phyloP scores from a whole-genome alignment of 345 rosid genomes.

The Microthlaspi erraticum region DNA sequence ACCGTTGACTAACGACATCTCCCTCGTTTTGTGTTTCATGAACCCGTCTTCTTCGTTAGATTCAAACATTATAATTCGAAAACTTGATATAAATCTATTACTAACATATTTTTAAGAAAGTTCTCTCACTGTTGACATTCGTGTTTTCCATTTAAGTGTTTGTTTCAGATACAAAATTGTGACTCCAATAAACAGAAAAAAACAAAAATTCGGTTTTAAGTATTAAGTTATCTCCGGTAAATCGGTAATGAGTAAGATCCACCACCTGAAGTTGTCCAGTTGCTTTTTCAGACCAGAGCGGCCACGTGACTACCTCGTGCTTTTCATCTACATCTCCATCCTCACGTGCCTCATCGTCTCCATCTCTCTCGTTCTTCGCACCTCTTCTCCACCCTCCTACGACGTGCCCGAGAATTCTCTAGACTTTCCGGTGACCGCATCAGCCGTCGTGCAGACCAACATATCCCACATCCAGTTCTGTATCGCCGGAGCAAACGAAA shows the following conservation, averaged over 20 bases:
- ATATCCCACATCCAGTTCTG: constrained; percentile 75
- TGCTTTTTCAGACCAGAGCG: constrained; percentile 46
- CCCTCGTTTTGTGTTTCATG: constrained; percentile 7
- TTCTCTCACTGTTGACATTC: too few species aligned
- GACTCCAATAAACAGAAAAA: constrained; percentile 16
- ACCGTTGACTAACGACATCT: constrained; percentile 32
- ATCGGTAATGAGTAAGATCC: constrained; percentile 16
- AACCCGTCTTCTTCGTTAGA: constrained; percentile 23
- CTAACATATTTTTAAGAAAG: too few species aligned
- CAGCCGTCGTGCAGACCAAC: constrained; percentile 50
- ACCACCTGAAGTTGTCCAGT: constrained; percentile 41
- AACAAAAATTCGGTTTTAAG: constrained; percentile 2
- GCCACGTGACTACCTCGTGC: constrained; percentile 45
- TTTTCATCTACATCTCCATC: constrained; percentile 52
- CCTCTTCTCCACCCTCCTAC: constrained; percentile 45
- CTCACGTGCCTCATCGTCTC: constrained; percentile 59
- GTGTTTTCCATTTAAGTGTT: constrained; percentile 28
- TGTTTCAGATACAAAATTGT: background rate
- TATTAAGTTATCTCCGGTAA: constrained; percentile 10
- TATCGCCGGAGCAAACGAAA: constrained; percentile 61
- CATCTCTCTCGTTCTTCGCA: constrained; percentile 56
- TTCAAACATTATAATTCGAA: too few species aligned
- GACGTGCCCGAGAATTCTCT: constrained; percentile 32
- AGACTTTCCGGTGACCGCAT: constrained; percentile 21
- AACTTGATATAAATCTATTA: too few species aligned